Evolutionary conservation across 331 rosid species (phyloP).

Genomic region (Quercus tomentella): DNA sequence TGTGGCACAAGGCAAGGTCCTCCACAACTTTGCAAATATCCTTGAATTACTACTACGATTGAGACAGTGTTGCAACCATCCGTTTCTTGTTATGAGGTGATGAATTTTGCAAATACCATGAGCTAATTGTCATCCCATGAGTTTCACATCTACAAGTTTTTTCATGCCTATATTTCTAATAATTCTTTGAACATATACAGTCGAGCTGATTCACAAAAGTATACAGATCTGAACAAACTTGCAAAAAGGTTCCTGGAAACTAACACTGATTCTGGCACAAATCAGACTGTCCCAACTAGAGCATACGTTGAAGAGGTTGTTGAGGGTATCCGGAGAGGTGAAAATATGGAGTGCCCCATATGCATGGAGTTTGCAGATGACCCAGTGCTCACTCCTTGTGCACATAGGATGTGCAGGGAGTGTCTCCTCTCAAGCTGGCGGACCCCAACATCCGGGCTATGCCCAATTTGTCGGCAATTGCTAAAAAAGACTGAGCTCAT

Average conservation of each 20-base stretch:
- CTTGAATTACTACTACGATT: slow-evolving; percentile 81
- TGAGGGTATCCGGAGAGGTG: slow-evolving; percentile 54
- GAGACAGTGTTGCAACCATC: slow-evolving; percentile 93
- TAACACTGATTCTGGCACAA: slow-evolving; percentile 32
- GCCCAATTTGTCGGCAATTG: slow-evolving; percentile 67
- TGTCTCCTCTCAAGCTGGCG: slow-evolving; percentile 78
- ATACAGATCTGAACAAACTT: slow-evolving; percentile 56
- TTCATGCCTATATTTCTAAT: slow-evolving; percentile 12
- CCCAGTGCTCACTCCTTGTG: slow-evolving; percentile 87
- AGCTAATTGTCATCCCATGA: not conserved
- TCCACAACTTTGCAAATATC: slow-evolving; percentile 72
- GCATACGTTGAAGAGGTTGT: slow-evolving; percentile 66
- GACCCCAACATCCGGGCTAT: slow-evolving; percentile 48
- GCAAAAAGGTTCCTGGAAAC: slow-evolving; percentile 58
- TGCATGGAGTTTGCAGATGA: slow-evolving; percentile 90
- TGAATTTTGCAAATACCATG: not conserved
- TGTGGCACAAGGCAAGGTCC: slow-evolving; percentile 78
- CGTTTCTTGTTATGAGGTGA: slow-evolving; percentile 77
- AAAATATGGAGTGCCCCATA: slow-evolving; percentile 67
- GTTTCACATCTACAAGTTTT: not conserved
- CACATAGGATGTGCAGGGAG: slow-evolving; percentile 87
- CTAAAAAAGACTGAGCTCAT: slow-evolving; percentile 54
- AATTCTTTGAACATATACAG: slow-evolving; percentile 35
- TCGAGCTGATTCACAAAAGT: slow-evolving; percentile 48
- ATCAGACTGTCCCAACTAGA: slow-evolving; percentile 33